Conservation (phyloP, 2,329 filamentous ascomycete species). For the Claviceps monticola region DNA sequence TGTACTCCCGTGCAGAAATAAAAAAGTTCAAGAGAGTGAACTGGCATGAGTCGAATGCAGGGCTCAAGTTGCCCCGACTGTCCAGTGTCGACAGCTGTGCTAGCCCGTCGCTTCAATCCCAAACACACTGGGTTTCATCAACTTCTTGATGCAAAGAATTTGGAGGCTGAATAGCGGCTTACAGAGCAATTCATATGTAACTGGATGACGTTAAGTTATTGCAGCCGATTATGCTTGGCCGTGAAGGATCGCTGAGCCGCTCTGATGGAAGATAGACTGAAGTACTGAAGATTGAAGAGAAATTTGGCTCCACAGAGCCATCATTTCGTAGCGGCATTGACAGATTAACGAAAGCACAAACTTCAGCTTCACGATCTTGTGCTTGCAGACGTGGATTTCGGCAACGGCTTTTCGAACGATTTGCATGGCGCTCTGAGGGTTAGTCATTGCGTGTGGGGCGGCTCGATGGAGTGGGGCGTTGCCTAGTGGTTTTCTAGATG, state of each 20-base stretch:
- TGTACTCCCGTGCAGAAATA: too few species aligned
- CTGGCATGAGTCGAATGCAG: too few species aligned
- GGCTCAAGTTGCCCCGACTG: too few species aligned
- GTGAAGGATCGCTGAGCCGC: neutral
- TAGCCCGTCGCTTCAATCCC: too few species aligned
- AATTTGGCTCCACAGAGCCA: too few species aligned
- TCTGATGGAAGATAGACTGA: too few species aligned
- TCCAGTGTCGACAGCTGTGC: too few species aligned
- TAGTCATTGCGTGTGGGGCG: neutral
- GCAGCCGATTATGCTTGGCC: neutral
- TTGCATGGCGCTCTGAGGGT: neutral
- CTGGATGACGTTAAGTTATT: neutral
- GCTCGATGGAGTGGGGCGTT: neutral
- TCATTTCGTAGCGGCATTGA: too few species aligned
- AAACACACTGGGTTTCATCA: neutral
- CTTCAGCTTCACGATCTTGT: too few species aligned
- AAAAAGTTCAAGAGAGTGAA: too few species aligned
- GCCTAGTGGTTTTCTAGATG: neutral
- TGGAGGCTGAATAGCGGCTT: neutral
- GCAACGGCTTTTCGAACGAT: neutral
- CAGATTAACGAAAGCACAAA: neutral
- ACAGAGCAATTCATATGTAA: neutral
- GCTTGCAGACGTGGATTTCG: neutral
- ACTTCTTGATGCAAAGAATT: neutral
- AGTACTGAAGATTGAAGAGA: too few species aligned